Base-by-base conservation (phyloP, 768 basidiomycete species). In the Mycena floridula region DNA sequence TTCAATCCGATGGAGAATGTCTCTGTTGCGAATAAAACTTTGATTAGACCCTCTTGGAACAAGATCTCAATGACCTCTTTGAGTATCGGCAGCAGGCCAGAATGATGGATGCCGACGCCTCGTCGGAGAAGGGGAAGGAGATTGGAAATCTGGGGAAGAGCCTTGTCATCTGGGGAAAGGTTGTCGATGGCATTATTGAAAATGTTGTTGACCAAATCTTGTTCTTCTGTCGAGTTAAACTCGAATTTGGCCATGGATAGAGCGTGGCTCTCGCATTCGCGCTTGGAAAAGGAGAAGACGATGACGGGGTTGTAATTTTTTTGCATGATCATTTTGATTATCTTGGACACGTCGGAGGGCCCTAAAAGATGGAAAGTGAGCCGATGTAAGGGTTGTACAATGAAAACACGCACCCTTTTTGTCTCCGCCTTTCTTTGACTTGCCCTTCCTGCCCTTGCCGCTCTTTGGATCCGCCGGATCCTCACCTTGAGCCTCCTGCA, bases 31-130 rank as follows among this genome's bases (percentile, higher is more conserved):
- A 98, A 99, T 30, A 99, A 78, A 25, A 92, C 93, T 62, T 99
- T 99, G 70, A 98, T 92, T 37, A 98, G 73, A 8, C 95, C 94
- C 58, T 98, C 94, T 61, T 97, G 94, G 70, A 99, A 99, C 35
- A 99, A 76, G 46, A 99, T 96, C 62, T 99, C 96, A 62, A 99
- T 97, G 39, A 97, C 93, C 61, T 99, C 96, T 61, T 99, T 99
- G 35, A 99, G 74, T 50, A 98, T 96, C 0, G 96, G 96, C 15
- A 99, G 77, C 28, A 99, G 79, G 35, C 96, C 96, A 30, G 95
- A 94, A 57, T 99, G 96, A 73, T 99, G 96, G 54, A 99, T 93
- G 43, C 96, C 96, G 52, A 95, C 91, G 25, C 96, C 96, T 50
- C 96, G 85, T 50, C 87, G 89, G 22, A 99, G 77, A 18, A 99